Evolutionary conservation across 768 basidiomycete genomes (phyloP).

Genomic region (Tremella mesenterica): DNA sequence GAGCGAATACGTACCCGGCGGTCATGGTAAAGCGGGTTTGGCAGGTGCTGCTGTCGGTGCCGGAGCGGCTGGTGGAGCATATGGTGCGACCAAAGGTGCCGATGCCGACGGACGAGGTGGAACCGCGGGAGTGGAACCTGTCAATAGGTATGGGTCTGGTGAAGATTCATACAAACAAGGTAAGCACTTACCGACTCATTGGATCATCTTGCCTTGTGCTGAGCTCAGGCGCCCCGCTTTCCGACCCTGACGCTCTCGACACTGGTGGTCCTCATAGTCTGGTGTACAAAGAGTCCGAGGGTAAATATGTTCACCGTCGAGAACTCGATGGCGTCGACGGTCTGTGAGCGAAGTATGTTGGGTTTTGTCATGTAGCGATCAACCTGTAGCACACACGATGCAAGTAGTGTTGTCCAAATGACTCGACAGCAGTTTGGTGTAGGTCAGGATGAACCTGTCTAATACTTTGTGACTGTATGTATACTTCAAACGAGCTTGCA

Average conservation of each 20-base stretch:
- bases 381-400: not conserved
- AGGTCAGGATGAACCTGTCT: not conserved
- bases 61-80: not conserved
- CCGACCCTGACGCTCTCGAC: conserved; percentile 35
- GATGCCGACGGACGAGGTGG: too few relatives aligned
- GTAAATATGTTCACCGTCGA: conserved; percentile 38
- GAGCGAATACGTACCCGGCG: not conserved
- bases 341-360: not conserved
- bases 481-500: too few relatives aligned
- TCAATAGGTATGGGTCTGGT: too few relatives aligned
- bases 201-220: too few relatives aligned
- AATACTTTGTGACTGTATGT: too few relatives aligned
- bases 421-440: conserved; percentile 7
- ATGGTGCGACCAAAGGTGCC: too few relatives aligned
- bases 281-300: conserved; percentile 32
- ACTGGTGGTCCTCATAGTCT: conserved; percentile 36
- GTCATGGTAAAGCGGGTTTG: not conserved
- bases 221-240: conserved; percentile 15
- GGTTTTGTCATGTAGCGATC: conserved; percentile 1
- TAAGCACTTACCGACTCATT: too few relatives aligned
- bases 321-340: conserved; percentile 28
- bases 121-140: too few relatives aligned
- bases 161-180: too few relatives aligned
- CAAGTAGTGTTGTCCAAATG: too few relatives aligned
- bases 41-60: conserved; percentile 14